Conservation (phyloP, 2,329 filamentous ascomycete genomes). For the Fusarium aywerte region DNA sequence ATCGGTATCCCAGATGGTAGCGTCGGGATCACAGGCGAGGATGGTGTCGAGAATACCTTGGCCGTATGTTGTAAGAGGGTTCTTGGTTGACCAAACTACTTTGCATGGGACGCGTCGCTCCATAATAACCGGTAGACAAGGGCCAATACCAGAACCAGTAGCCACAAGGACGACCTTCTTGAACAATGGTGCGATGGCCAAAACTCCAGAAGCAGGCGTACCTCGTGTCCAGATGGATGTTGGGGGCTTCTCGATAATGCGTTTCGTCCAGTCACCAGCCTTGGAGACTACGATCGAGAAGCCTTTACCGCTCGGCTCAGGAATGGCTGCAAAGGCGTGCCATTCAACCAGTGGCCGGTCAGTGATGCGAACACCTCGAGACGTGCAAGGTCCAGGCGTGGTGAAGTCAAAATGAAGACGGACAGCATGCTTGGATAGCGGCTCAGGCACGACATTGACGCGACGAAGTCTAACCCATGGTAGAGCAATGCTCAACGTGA, state of each 20-base stretch:
- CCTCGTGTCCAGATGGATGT: slow-evolving; percentile 71
- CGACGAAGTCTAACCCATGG: slow-evolving; percentile 73
- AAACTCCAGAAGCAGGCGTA: slow-evolving; percentile 64
- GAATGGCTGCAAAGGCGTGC: slow-evolving; percentile 77
- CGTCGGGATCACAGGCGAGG: slow-evolving; percentile 21
- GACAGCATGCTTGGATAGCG: slow-evolving; percentile 75
- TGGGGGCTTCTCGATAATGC: slow-evolving; percentile 68
- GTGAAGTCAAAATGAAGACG: slow-evolving; percentile 72
- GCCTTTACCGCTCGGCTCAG: slow-evolving; percentile 60
- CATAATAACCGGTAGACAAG: slow-evolving; percentile 34
- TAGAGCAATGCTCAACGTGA: slow-evolving; percentile 26
- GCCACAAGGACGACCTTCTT: slow-evolving; percentile 39
- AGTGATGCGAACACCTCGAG: slow-evolving; percentile 61
- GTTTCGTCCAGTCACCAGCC: slow-evolving; percentile 75
- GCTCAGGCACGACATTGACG: slow-evolving; percentile 69
- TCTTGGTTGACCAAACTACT: slow-evolving; percentile 37
- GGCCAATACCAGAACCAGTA: slow-evolving; percentile 36
- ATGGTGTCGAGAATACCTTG: slow-evolving; percentile 27
- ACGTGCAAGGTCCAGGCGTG: slow-evolving; percentile 51
- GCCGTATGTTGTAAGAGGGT: slow-evolving; percentile 30
- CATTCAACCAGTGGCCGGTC: slow-evolving; percentile 71
- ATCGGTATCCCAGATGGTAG: slow-evolving; percentile 64
- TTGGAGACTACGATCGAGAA: slow-evolving; percentile 74
- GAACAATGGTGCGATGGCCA: slow-evolving; percentile 31
- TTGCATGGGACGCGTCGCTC: slow-evolving; percentile 34